Conservation (phyloP, 495 filamentous ascomycete species). For the Sabuloglossum arenarium region DNA sequence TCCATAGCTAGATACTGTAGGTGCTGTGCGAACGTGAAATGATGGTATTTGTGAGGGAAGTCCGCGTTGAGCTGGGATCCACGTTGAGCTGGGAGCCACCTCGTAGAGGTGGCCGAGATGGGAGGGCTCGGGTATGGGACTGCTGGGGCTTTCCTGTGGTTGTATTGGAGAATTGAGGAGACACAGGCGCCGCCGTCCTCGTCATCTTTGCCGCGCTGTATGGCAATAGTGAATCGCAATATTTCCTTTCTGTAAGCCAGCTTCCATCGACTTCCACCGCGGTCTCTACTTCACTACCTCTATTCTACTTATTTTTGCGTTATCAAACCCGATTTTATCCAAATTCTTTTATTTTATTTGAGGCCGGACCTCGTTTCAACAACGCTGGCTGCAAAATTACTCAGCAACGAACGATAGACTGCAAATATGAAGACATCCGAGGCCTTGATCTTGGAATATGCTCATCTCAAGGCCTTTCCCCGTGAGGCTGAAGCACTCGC, state of each 20-base stretch:
- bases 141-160: too few relatives aligned
- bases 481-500: slow-evolving; percentile 61
- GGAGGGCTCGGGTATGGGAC: too few relatives aligned
- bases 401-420: background rate
- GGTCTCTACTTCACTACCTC: background rate
- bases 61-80: too few relatives aligned
- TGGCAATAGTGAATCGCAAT: background rate
- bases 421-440: slow-evolving; percentile 25
- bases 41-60: too few relatives aligned
- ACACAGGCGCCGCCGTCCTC: background rate
- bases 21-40: too few relatives aligned
- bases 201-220: too few relatives aligned
- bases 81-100: too few relatives aligned
- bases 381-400: background rate
- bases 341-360: background rate
- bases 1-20: too few relatives aligned
- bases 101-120: too few relatives aligned
- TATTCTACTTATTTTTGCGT: background rate
- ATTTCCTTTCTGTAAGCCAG: background rate
- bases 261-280: background rate
- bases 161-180: background rate
- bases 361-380: too few relatives aligned
- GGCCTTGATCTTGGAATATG: slow-evolving; percentile 50
- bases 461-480: slow-evolving; percentile 53
- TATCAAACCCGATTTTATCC: too few relatives aligned